Evolutionary conservation across 2,329 filamentous ascomycete species (phyloP).

Genomic region (Colletotrichum somersetense): DNA sequence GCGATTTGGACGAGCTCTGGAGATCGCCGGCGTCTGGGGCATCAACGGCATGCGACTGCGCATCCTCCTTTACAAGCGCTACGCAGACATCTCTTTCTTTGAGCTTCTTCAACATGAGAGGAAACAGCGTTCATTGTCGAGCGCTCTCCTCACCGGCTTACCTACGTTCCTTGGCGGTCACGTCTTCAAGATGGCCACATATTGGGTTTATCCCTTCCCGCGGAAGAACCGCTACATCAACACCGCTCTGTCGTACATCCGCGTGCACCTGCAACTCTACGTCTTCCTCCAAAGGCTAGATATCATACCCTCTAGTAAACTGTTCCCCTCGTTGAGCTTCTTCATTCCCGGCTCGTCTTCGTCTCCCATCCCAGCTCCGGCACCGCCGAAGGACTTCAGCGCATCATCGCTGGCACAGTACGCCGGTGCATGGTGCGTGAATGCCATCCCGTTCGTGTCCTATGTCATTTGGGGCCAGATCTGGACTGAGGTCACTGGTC

Average conservation of each 20-base stretch:
- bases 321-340: slow-evolving; percentile 61
- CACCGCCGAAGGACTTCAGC: slow-evolving; percentile 55
- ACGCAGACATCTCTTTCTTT: slow-evolving; percentile 63
- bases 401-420: slow-evolving; percentile 57
- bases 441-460: slow-evolving; percentile 60
- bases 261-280: slow-evolving; percentile 65
- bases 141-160: slow-evolving; percentile 54
- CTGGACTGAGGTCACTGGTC: slow-evolving; percentile 52
- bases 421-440: slow-evolving; percentile 57
- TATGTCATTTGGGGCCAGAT: slow-evolving; percentile 59
- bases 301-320: slow-evolving; percentile 56
- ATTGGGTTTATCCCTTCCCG: slow-evolving; percentile 41
- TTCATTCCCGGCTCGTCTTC: slow-evolving; percentile 67
- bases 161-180: slow-evolving; percentile 55
- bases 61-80: slow-evolving; percentile 66
- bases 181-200: slow-evolving; percentile 48
- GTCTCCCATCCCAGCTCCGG: slow-evolving; percentile 64
- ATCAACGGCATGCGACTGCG: slow-evolving; percentile 66
- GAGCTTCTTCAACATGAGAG: slow-evolving; percentile 55
- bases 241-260: slow-evolving; percentile 53
- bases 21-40: slow-evolving; percentile 63
- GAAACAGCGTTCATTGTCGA: slow-evolving; percentile 49
- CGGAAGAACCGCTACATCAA: slow-evolving; percentile 42
- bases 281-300: slow-evolving; percentile 66
- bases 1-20: slow-evolving; percentile 51